Conservation (phyloP, 345 rosid genomes). For the Rhodamnia argentea region DNA sequence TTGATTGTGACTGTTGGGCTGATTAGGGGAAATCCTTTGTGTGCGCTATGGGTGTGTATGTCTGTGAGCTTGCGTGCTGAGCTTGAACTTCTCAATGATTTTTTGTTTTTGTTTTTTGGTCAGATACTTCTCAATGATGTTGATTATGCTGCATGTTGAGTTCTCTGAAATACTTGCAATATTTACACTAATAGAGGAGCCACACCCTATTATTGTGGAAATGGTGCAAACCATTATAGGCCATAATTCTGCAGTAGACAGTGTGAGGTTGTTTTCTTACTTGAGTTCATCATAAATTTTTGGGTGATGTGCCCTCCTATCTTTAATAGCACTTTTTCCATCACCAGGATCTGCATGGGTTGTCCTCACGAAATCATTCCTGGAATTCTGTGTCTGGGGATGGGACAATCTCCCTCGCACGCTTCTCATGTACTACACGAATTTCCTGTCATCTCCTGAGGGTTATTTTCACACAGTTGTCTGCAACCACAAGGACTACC, state of each 20-base stretch:
- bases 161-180: background rate
- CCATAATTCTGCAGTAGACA: background rate
- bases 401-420: slow-evolving; percentile 97
- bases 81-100: background rate
- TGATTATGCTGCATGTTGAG: background rate
- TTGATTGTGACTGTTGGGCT: background rate
- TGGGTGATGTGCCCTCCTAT: background rate
- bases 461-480: slow-evolving; percentile 89
- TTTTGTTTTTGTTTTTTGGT: background rate
- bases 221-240: background rate
- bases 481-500: slow-evolving; percentile 88
- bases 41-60: background rate
- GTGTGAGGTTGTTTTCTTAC: background rate
- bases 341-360: slow-evolving; percentile 72
- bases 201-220: background rate
- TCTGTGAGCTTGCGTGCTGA: background rate
- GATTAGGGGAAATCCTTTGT: background rate
- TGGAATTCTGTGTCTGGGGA: slow-evolving; percentile 87
- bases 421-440: slow-evolving; percentile 82
- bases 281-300: background rate
- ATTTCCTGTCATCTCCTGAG: slow-evolving; percentile 70
- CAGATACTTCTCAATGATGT: background rate
- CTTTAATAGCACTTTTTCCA: background rate
- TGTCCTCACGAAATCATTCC: slow-evolving; percentile 65
- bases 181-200: background rate